phyloP scores from a whole-genome alignment of 2,329 filamentous ascomycete species.

The Onygena corvina region DNA sequence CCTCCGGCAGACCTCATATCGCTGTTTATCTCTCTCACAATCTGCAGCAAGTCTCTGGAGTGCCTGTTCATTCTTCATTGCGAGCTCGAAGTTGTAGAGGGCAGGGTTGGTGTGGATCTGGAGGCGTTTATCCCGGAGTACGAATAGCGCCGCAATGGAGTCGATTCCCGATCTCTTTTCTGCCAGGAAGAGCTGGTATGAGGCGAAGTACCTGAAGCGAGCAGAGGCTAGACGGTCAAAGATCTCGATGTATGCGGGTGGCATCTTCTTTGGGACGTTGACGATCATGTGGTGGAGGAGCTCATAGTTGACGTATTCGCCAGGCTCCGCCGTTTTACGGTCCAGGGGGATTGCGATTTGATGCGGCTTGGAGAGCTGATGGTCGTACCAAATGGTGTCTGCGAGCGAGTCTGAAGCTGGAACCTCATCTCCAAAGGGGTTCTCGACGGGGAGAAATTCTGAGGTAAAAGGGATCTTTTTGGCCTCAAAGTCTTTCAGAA shows the following conservation, averaged over 20 bases:
- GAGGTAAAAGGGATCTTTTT: neutral
- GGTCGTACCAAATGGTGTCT: neutral
- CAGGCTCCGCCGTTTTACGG: slow-evolving; percentile 10
- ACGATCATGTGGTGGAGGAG: slow-evolving; percentile 7
- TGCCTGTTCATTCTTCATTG: neutral
- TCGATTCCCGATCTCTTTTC: neutral
- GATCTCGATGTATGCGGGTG: neutral
- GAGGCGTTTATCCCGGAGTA: neutral
- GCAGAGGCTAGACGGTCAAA: slow-evolving; percentile 6
- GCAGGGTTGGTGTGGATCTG: neutral
- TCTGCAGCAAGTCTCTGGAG: neutral
- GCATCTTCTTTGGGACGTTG: slow-evolving; percentile 1
- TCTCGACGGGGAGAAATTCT: neutral
- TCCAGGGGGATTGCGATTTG: neutral
- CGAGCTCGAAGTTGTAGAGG: neutral
- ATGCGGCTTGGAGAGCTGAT: neutral
- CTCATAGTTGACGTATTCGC: slow-evolving; percentile 12
- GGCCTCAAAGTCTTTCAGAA: neutral
- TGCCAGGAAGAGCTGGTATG: neutral
- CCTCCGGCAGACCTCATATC: neutral
- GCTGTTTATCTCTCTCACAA: too few species aligned
- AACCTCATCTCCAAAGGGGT: neutral
- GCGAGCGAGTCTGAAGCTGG: neutral
- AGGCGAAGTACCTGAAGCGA: slow-evolving; percentile 11
- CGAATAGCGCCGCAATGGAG: neutral